These are phyloP conservation scores for Furcasterigmium sp. DNA, from an alignment of 2,329 filamentous ascomycete species.

Conservation along the genomic window DNA sequence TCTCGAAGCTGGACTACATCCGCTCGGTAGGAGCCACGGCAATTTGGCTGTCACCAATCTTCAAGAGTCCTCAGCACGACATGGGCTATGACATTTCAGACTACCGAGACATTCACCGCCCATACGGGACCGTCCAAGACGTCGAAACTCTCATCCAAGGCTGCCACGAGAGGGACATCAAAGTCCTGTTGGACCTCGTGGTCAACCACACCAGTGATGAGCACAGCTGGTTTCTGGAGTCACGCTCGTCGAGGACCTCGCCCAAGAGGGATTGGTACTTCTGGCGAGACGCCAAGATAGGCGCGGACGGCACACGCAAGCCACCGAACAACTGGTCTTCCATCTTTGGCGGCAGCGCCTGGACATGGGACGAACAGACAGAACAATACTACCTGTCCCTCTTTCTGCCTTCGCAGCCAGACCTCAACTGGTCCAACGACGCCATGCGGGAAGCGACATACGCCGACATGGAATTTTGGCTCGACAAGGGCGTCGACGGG, in stretches of 20 bases:
- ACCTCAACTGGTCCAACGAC: constrained; percentile 63
- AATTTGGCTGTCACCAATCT: constrained; percentile 21
- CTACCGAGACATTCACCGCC: constrained; percentile 35
- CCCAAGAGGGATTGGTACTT: constrained; percentile 51
- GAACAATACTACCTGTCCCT: constrained; percentile 48
- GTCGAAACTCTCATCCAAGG: constrained; percentile 56
- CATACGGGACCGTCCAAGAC: constrained; percentile 61
- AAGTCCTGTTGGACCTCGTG: constrained; percentile 20
- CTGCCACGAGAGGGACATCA: constrained; percentile 37
- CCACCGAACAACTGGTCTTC: constrained; percentile 40
- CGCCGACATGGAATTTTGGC: constrained; percentile 59
- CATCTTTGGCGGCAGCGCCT: constrained; percentile 30
- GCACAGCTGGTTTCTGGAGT: constrained; percentile 55
- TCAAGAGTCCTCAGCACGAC: constrained; percentile 44
- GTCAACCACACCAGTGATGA: constrained; percentile 24
- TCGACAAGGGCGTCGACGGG: constrained; percentile 53
- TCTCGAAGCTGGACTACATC: constrained; percentile 20
- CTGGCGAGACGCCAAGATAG: constrained; percentile 40
- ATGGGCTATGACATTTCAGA: constrained; percentile 64
- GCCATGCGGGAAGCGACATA: constrained; percentile 55
- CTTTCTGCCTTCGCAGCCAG: constrained; percentile 58
- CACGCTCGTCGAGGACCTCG: constrained; percentile 40
- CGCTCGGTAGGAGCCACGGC: constrained; percentile 14
- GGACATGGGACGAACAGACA: constrained; percentile 29
- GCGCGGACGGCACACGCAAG: constrained; percentile 23